Base-by-base conservation (phyloP, 192 early-diverging fungal genomes). In the Dissophora globulifera region DNA sequence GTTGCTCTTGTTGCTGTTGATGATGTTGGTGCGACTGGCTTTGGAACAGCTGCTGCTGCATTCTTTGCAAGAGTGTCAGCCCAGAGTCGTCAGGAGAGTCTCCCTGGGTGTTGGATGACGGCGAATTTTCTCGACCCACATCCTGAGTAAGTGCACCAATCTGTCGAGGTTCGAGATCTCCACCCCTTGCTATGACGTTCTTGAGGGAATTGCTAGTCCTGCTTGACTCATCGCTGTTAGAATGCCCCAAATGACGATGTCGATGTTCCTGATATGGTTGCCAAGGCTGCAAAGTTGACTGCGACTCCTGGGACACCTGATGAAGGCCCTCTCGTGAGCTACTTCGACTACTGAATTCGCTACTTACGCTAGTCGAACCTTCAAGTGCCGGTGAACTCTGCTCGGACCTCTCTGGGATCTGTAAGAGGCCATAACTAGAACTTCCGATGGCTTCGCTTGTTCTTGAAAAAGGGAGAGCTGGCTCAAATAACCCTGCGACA, bases 371-470 rank as follows among this genome's bases (percentile, higher is more conserved):
- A 1, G 31, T 46, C 6, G 56, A 50, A 17, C 32, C 60, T 7
- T 76, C 72, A 25, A 47, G 47, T 4, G 27, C 58, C 20, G 72
- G 72, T 12, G 72, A 76, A 52, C 57, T 67, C 12, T 76, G 72
- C 46, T 76, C 72, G 0, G 72, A 76, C 29, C 72, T 23, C 40
- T 76, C 72, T 7, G 72, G 63, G 19, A 76, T 76, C 35, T 66
- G 63, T 33, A 62, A 57, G 26, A 76, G 57, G 25, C 72, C 58
- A 42, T 40, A 69, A 2, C 32, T 29, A 53, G 10, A 23, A 12
- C 57, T 27, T 13, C 31, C 33, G 11, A 25, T 31, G 4, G 43
- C 17, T n/a, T n/a, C 32, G 16, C 42, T 35, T 12, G 27, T 10
- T 2, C 29, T 19, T 25, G 58, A 50, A 17, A 61, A 35, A 3